Percentiles rank a stretch among this genome's conserved stretches.
Conservation (phyloP, 2,329 filamentous ascomycete species). For the Colletotrichum shisoi region DNA sequence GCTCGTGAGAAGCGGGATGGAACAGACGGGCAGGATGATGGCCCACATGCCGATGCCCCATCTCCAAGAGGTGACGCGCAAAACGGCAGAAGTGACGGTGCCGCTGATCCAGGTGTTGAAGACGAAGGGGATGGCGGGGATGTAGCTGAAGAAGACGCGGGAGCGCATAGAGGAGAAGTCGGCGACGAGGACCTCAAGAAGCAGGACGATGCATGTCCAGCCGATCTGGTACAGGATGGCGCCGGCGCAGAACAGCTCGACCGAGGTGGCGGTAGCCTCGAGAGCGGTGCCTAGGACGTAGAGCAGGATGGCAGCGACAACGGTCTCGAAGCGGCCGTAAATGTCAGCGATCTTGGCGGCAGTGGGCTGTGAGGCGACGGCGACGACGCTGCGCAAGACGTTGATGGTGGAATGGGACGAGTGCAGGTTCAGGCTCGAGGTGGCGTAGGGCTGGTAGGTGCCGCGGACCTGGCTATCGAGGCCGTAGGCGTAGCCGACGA, state of each 20-base stretch:
- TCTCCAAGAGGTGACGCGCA: constrained; percentile 61
- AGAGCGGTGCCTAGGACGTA: constrained; percentile 64
- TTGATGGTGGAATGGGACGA: constrained; percentile 67
- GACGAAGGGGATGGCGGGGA: constrained; percentile 67
- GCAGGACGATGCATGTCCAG: constrained; percentile 64
- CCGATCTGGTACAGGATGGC: constrained; percentile 66
- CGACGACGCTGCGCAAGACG: constrained; percentile 66
- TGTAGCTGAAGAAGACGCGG: constrained; percentile 68
- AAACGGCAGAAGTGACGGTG: constrained; percentile 60
- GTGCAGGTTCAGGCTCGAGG: constrained; percentile 59
- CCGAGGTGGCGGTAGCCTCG: constrained; percentile 58
- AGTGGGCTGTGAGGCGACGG: constrained; percentile 65
- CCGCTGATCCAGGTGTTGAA: constrained; percentile 72
- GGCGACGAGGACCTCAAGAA: constrained; percentile 68
- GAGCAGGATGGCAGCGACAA: constrained; percentile 63
- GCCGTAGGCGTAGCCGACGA: constrained; percentile 68
- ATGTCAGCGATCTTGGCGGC: constrained; percentile 70
- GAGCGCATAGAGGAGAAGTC: constrained; percentile 67
- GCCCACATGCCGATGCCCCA: constrained; percentile 73
- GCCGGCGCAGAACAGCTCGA: constrained; percentile 62
- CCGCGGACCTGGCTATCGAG: constrained; percentile 62
- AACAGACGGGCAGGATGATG: constrained; percentile 66
- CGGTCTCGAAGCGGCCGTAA: constrained; percentile 67
- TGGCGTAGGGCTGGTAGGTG: constrained; percentile 64
- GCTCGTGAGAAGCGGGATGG: constrained; percentile 59